A percentile compares a stretch with the other conserved stretches of the same genome.
phyloP scores from a whole-genome alignment of 1,284 basidiomycete species.

The Ceratobasidium sp. region DNA sequence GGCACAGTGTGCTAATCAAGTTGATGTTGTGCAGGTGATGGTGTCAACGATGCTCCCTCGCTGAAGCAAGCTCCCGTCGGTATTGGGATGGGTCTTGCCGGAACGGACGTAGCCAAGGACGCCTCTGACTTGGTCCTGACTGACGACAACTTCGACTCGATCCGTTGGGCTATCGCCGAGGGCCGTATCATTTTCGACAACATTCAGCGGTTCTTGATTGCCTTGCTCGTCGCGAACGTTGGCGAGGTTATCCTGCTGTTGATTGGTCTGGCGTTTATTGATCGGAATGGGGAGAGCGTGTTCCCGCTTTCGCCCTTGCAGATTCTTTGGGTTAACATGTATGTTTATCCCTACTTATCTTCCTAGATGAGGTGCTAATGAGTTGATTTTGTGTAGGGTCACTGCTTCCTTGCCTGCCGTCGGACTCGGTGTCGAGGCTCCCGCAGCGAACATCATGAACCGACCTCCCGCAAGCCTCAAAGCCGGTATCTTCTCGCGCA shows the following conservation, averaged over 20 bases:
- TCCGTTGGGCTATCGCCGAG: conserved; percentile 72
- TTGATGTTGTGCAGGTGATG: conserved; percentile 53
- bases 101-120: conserved; percentile 75
- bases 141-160: conserved; percentile 79
- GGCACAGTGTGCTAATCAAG: too few relatives aligned
- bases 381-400: conserved; percentile 52
- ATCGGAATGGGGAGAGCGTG: conserved; percentile 64
- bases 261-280: conserved; percentile 74
- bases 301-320: conserved; percentile 76
- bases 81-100: conserved; percentile 74
- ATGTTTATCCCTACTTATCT: background rate
- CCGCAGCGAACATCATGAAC: conserved; percentile 67
- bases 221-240: conserved; percentile 67
- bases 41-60: conserved; percentile 69
- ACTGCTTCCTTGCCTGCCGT: conserved; percentile 67
- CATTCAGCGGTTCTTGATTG: conserved; percentile 60
- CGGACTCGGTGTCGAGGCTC: conserved; percentile 68
- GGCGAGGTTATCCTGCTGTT: conserved; percentile 69
- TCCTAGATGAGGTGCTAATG: conserved; percentile 12
- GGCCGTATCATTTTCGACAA: conserved; percentile 63
- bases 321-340: conserved; percentile 68
- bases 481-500: conserved; percentile 64
- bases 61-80: conserved; percentile 68
- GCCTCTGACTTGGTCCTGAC: conserved; percentile 71
- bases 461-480: conserved; percentile 63